Percentiles rank a stretch among this genome's conserved stretches.
phyloP scores from a whole-genome alignment of 2,329 filamentous ascomycete genomes.

The Cytospora piceicola region DNA sequence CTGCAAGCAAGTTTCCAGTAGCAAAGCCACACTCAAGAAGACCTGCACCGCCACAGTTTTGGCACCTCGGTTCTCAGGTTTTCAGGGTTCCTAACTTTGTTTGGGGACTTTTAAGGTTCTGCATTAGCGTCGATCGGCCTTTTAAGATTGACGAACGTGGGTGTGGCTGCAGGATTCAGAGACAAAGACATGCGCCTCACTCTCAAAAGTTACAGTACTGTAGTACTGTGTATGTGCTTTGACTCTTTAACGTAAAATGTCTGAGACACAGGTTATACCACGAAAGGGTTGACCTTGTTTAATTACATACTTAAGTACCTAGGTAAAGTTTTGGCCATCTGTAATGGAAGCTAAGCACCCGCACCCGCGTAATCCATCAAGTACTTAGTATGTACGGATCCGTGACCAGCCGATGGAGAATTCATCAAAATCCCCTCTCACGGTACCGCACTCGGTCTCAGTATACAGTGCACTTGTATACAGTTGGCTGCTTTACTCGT shows the following conservation, averaged over 20 bases:
- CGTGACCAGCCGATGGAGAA: background rate
- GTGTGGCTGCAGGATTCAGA: background rate
- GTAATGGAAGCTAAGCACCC: too few species aligned
- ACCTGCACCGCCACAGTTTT: slow-evolving; percentile 10
- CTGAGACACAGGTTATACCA: too few species aligned
- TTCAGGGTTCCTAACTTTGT: slow-evolving; percentile 17
- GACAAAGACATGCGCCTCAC: background rate
- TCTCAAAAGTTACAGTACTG: background rate
- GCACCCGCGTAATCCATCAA: too few species aligned
- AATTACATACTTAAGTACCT: too few species aligned
- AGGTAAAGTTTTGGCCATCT: too few species aligned
- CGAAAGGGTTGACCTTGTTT: too few species aligned
- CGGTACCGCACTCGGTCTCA: background rate
- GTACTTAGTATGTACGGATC: too few species aligned
- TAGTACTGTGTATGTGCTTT: too few species aligned
- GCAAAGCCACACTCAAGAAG: slow-evolving; percentile 5
- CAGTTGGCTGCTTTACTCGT: slow-evolving; percentile 3
- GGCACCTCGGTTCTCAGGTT: slow-evolving; percentile 1
- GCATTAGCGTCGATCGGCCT: slow-evolving; percentile 31
- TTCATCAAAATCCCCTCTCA: background rate
- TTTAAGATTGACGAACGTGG: slow-evolving; percentile 1
- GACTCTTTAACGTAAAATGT: background rate
- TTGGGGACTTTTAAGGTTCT: slow-evolving; percentile 26
- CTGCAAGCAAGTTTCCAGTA: background rate
- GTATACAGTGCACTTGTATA: slow-evolving; percentile 1